Conservation (phyloP, 1,284 basidiomycete species). For the Ganoderma leucocontextum region DNA sequence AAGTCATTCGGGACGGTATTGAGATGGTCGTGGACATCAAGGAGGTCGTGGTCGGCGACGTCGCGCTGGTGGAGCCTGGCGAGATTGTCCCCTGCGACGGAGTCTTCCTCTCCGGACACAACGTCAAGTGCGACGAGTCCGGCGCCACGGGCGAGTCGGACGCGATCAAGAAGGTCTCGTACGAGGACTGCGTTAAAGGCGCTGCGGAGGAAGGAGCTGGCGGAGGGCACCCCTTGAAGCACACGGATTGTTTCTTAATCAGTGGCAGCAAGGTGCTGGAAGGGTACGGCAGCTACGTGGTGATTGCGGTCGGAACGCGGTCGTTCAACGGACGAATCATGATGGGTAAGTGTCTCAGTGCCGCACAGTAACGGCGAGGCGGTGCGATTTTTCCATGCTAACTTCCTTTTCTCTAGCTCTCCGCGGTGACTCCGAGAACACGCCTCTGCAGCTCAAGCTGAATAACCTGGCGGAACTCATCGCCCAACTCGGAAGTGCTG, state of each 20-base stretch:
- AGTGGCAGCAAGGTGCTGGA: constrained; percentile 96
- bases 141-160: constrained; percentile 97
- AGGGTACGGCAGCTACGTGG: constrained; percentile 93
- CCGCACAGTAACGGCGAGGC: constrained; percentile 6
- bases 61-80: constrained; percentile 92
- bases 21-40: constrained; percentile 87
- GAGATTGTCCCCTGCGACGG: constrained; percentile 97
- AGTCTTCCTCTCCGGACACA: constrained; percentile 91
- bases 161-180: constrained; percentile 89
- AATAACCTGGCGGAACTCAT: constrained; percentile 94
- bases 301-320: constrained; percentile 91
- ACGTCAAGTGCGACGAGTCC: constrained; percentile 96
- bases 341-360: constrained; percentile 74
- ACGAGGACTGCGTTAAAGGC: constrained; percentile 71
- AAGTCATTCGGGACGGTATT: constrained; percentile 86
- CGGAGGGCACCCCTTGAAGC: constrained; percentile 48
- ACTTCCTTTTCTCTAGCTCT: constrained; percentile 58
- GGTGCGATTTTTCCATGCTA: neutral
- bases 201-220: constrained; percentile 37
- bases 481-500: constrained; percentile 86
- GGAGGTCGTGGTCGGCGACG: constrained; percentile 94
- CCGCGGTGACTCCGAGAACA: constrained; percentile 83
- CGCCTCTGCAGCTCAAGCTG: constrained; percentile 94
- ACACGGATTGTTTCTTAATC: constrained; percentile 93
- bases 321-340: constrained; percentile 97